These are phyloP conservation scores for Triticum monococcum DNA, from an alignment of 176 grass and related monocot genomes.

Conservation along the genomic window DNA sequence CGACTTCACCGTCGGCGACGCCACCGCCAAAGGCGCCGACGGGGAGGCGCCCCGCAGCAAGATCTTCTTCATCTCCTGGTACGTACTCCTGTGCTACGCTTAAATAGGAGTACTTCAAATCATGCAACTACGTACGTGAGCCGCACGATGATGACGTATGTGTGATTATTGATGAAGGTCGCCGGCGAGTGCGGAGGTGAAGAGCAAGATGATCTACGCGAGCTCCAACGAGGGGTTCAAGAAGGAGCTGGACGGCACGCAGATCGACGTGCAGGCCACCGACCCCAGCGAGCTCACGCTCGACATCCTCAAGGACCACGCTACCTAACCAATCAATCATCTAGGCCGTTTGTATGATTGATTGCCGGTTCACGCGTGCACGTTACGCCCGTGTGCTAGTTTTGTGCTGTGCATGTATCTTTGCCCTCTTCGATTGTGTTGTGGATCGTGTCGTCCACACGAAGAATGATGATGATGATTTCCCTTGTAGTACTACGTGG, in stretches of 20 bases:
- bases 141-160: no score
- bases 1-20: constrained; percentile 52
- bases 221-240: constrained; percentile 56
- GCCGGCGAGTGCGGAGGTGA: constrained; percentile 42
- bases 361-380: neutral
- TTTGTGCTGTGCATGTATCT: neutral
- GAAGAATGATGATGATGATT: neutral
- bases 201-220: constrained; percentile 63
- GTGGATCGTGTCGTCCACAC: neutral
- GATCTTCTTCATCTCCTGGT: constrained; percentile 60
- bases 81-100: neutral
- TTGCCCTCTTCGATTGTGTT: neutral
- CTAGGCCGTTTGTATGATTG: no score
- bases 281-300: constrained; percentile 50
- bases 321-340: neutral
- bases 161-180: constrained; percentile 16
- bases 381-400: neutral
- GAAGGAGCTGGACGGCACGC: constrained; percentile 61
- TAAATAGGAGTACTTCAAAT: no score
- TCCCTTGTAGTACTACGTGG: neutral
- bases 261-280: constrained; percentile 55
- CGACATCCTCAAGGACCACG: constrained; percentile 31
- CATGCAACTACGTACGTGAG: no score
- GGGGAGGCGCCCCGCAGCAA: constrained; percentile 41
- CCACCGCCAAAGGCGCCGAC: neutral